phyloP scores from a whole-genome alignment of 2,329 filamentous ascomycete species.

The Xylaria arbuscula region DNA sequence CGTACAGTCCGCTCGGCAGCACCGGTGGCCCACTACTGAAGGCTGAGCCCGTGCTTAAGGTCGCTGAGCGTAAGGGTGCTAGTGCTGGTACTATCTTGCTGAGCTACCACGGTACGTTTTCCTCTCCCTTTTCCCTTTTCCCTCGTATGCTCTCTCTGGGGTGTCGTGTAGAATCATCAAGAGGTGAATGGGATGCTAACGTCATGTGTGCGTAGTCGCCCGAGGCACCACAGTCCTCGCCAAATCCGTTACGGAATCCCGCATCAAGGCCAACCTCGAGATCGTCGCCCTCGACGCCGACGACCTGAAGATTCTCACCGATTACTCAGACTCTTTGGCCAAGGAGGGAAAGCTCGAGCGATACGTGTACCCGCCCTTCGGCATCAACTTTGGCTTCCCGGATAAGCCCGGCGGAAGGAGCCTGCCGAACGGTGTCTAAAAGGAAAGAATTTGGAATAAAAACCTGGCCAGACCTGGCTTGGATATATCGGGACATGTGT shows the following conservation, averaged over 20 bases:
- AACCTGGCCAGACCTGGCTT: background rate
- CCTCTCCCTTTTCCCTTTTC: background rate
- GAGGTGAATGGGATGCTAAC: constrained; percentile 4
- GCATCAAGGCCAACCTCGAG: constrained; percentile 77
- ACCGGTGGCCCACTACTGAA: constrained; percentile 73
- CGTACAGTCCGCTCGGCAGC: constrained; percentile 75
- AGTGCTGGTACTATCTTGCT: constrained; percentile 72
- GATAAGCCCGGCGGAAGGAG: constrained; percentile 63
- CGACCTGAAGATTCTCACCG: constrained; percentile 69
- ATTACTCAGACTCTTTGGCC: constrained; percentile 64
- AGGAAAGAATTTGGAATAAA: background rate
- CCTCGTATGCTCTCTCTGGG: background rate
- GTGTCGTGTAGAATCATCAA: background rate
- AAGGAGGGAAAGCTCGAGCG: constrained; percentile 65
- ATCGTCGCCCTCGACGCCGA: constrained; percentile 71
- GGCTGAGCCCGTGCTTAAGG: constrained; percentile 70
- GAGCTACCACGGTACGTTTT: constrained; percentile 74
- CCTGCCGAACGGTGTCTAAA: constrained; percentile 45
- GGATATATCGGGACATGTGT: background rate
- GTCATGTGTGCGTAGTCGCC: constrained; percentile 62
- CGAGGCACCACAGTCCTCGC: constrained; percentile 77
- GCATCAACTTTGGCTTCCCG: constrained; percentile 77
- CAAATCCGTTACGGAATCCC: constrained; percentile 75
- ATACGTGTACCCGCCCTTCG: constrained; percentile 77
- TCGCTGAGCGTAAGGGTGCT: constrained; percentile 72